These are phyloP conservation scores for Hericium rajendrae DNA, from an alignment of 768 basidiomycete species.

Conservation along the genomic window DNA sequence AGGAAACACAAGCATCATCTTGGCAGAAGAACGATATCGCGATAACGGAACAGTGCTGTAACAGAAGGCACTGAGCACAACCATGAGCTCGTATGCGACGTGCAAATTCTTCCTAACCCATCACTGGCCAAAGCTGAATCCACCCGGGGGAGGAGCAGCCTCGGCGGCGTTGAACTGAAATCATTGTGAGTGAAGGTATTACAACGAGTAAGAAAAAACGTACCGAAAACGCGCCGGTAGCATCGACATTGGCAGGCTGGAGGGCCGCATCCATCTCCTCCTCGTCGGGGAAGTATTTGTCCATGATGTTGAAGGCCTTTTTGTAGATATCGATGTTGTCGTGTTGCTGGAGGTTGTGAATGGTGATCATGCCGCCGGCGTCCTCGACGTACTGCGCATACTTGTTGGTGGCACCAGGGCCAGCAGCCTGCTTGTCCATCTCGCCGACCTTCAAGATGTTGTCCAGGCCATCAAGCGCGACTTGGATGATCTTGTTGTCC, in stretches of 20 bases:
- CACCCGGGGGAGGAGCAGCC: constrained; percentile 86
- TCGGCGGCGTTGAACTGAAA: constrained; percentile 75
- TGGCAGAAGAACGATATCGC: constrained; percentile 6
- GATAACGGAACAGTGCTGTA: constrained; percentile 5
- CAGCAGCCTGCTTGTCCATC: constrained; percentile 77
- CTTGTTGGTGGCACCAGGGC: constrained; percentile 79
- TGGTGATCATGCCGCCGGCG: constrained; percentile 97
- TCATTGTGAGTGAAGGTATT: constrained; percentile 3
- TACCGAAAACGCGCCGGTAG: constrained; percentile 67
- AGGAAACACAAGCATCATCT: not conserved
- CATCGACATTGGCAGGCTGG: constrained; percentile 64
- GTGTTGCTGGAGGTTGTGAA: constrained; percentile 98
- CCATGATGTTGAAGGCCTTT: constrained; percentile 98
- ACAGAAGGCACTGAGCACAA: constrained; percentile 2
- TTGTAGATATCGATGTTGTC: constrained; percentile 99
- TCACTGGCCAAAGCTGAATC: constrained; percentile 86
- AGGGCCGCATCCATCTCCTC: constrained; percentile 85
- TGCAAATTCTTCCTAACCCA: constrained; percentile 14
- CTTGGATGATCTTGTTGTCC: constrained; percentile 99
- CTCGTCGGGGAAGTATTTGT: constrained; percentile 97
- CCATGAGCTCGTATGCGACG: constrained; percentile 1
- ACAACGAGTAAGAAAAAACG: constrained; percentile 18
- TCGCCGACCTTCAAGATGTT: constrained; percentile 98
- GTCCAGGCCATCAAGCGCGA: constrained; percentile 95
- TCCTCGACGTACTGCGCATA: constrained; percentile 96